Evolutionary conservation across 2,329 filamentous ascomycete species (phyloP), one percentile per base, ranked within the genome.

Genomic region (Alternaria metachromatica): DNA sequence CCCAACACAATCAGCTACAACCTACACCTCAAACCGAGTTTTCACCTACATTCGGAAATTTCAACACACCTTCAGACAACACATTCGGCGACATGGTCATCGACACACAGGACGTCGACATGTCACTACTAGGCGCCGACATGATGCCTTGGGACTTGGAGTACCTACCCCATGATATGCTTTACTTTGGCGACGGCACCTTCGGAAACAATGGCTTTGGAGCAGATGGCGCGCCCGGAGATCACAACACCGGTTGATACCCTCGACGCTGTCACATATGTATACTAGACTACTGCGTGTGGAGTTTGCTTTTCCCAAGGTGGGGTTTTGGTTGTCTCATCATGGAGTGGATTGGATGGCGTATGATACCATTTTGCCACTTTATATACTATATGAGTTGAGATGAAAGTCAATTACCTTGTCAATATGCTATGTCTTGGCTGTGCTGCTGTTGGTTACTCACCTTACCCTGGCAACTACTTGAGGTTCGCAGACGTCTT

Each of bases 81-180:
- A 69, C 78, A 1, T 78, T 84, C 50, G 80, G 81, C 5, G 81
- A 84, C 62, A 90, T 94, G 80, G 89, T 91, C 65, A 92, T 94
- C 68, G 89, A 93, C 75, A 90, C 88, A 63, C 91, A 92, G 66
- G 91, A 94, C 67, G 88, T 95, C 33, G 91, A 94, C 67, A 90
- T 94, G 84, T 88, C 87, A 23, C 82, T 87, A 5, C 80, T 94
- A 18, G 89, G 88, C 2, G 86, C 88, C 15, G 90, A 92, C 46
- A 87, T 92, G 80, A 88, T 91, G 84, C 88, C 89, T 0, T 94
- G 91, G 90, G 82, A 78, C 60, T 56, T 94, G 11, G 91, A 93
- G 71, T 92, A 92, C 63, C 81, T 93, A 7, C 90, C 91, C 4
- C 86, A 86, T 23, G 89, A 92, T 72, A 85, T 92, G 63, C 72